phyloP scores from a whole-genome alignment of 1,284 basidiomycete species.

The Mycosarcoma maydis region DNA sequence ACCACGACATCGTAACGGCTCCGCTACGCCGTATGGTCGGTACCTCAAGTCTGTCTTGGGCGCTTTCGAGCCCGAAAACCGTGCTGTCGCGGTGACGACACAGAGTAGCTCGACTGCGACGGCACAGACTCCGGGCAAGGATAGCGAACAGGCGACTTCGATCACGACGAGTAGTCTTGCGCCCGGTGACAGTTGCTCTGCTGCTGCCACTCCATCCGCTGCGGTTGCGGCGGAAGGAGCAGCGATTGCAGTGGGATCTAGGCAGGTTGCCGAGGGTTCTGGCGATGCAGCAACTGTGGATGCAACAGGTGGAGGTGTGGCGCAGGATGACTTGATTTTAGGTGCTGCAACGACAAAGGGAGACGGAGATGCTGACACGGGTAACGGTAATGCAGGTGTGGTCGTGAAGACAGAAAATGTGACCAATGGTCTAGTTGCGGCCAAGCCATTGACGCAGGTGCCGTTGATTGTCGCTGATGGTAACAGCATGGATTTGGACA shows the following conservation, averaged over 20 bases:
- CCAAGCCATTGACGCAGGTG: conserved; percentile 8
- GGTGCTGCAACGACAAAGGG: neutral
- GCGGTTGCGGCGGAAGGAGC: conserved; percentile 1
- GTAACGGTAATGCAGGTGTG: neutral
- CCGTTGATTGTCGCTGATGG: conserved; percentile 27
- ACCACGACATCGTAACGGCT: conserved; percentile 55
- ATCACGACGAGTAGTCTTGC: conserved; percentile 41
- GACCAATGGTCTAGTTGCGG: neutral
- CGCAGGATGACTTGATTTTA: conserved; percentile 3
- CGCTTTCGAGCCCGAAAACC: conserved; percentile 36
- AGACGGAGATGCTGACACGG: neutral
- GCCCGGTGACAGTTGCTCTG: conserved; percentile 42
- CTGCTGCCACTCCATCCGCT: conserved; percentile 22
- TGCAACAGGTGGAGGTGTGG: neutral
- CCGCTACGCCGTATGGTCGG: conserved; percentile 53
- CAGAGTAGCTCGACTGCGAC: conserved; percentile 4
- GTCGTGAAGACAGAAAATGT: conserved; percentile 19
- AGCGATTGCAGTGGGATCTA: neutral
- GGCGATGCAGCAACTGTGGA: neutral
- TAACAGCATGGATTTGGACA: conserved; percentile 20
- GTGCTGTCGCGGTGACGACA: neutral
- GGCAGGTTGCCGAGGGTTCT: neutral
- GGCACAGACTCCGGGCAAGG: conserved; percentile 37
- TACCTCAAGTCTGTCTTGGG: conserved; percentile 53
- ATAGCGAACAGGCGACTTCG: conserved; percentile 38